Evolutionary conservation across 2,329 filamentous ascomycete species (phyloP), one percentile per base, ranked within the genome.

Genomic region (Stemphylium beticola): DNA sequence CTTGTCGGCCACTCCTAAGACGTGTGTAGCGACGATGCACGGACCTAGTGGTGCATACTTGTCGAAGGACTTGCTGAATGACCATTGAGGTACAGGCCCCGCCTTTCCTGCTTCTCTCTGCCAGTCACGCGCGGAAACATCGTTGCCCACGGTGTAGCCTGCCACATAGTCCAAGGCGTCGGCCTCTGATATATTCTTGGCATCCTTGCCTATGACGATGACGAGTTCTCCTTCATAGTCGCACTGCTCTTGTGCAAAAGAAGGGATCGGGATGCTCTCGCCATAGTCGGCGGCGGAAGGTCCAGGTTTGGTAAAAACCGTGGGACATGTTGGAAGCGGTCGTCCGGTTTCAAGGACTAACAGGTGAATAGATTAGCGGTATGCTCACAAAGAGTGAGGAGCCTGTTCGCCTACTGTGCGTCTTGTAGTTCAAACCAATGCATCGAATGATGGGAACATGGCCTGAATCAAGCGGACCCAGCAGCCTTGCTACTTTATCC

Each of bases 131-230:
- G 78, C 75, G 0, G 80, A 81, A 1, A 85, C 68, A 53, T 85
- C 82, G 49, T 85, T 85, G 8, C 78, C 80, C 10, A 65, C 68
- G 0, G 80, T 83, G 58, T 83, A 85, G 1, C 75, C 82, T 0
- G 77, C 76, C 3, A 85, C 71, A 49, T 82, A 81, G 0, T 72
- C 66, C 3, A 80, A 59, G 0, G 81, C 80, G 1, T 79, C 63
- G 0, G 69, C 68, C 10, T 66, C 53, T 1, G 68, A 38, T 2
- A 83, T 74, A 38, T 83, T 70, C 57, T 81, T 82, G n/a, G 78
- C 81, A 2, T 77, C 73, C 49, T 78, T 80, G 1, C 78, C 78
- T 7, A 83, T 79, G 0, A 85, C 73, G 1, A 85, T 3, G 4
- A 45, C 41, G n/a, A 61, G 48, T 22, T 61, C 58, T 10, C 45